A percentile compares a stretch with the other conserved stretches of the same genome.
phyloP scores from a whole-genome alignment of 352 stramenopile genomes.

The Thalassiosira oceanica region DNA sequence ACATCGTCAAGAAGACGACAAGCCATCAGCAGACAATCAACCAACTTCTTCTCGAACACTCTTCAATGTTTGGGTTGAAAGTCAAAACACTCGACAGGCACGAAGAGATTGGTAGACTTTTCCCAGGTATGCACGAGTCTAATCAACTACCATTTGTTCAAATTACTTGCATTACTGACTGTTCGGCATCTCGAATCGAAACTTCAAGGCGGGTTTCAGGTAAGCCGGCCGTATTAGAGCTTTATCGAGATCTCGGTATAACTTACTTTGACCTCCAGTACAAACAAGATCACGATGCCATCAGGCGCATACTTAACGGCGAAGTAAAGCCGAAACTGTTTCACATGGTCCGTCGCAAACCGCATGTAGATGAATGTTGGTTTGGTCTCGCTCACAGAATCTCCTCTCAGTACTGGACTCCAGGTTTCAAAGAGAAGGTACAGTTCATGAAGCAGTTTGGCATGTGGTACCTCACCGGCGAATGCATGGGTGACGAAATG shows the following conservation, averaged over 20 bases:
- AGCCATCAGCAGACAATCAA: conserved; percentile 66
- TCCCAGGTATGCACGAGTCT: no score
- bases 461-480: conserved; percentile 76
- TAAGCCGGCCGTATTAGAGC: not conserved
- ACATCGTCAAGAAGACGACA: conserved; percentile 43
- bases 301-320: conserved; percentile 59
- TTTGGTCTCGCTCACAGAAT: no score
- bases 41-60: conserved; percentile 53
- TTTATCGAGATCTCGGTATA: not conserved
- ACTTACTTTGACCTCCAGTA: conserved; percentile 49
- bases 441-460: conserved; percentile 69
- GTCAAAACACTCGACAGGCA: conserved; percentile 60
- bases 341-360: conserved; percentile 64
- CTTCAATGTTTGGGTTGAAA: conserved; percentile 55
- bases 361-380: no score
- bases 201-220: no score
- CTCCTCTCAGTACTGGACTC: conserved; percentile 84
- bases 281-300: conserved; percentile 54
- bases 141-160: no score
- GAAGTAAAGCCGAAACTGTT: conserved; percentile 65
- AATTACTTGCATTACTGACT: no score
- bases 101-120: no score
- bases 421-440: conserved; percentile 58
- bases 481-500: conserved; percentile 43
- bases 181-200: no score